Evolutionary conservation across 257 asterid genomes (phyloP).

Genomic region (Solanum lignicaule): DNA sequence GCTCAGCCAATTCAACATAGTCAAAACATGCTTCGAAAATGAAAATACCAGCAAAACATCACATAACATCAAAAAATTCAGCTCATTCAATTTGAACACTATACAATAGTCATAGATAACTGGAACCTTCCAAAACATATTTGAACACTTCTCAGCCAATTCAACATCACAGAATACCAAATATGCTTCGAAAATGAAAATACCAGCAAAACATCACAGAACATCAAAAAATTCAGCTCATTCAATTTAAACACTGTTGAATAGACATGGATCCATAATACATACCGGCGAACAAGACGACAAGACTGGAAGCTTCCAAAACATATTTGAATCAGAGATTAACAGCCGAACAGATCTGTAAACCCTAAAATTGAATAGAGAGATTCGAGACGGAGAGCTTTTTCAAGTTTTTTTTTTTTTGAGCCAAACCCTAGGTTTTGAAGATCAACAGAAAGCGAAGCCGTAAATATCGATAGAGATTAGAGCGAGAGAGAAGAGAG

Average conservation of each 20-base stretch:
- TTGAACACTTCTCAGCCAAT: not conserved
- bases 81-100: not conserved
- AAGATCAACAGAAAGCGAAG: conserved; percentile 18
- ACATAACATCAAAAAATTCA: not conserved
- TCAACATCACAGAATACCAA: not conserved
- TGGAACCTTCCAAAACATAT: conserved; percentile 91
- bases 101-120: conserved; percentile 10
- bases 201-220: not conserved
- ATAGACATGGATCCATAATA: conserved; percentile 12
- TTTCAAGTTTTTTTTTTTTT: not conserved
- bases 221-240: not conserved
- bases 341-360: conserved; percentile 35
- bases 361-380: conserved; percentile 26
- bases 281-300: conserved; percentile 93
- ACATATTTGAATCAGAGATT: conserved; percentile 37
- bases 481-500: not conserved
- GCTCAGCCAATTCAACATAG: not conserved
- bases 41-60: not conserved
- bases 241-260: not conserved
- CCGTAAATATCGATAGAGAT: conserved; percentile 21
- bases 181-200: not conserved
- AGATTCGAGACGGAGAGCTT: conserved; percentile 6
- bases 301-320: conserved; percentile 88
- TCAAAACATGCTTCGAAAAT: not conserved
- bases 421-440: conserved; percentile 29